Conservation (phyloP, 495 filamentous ascomycete species). For the Neurospora sp. region DNA sequence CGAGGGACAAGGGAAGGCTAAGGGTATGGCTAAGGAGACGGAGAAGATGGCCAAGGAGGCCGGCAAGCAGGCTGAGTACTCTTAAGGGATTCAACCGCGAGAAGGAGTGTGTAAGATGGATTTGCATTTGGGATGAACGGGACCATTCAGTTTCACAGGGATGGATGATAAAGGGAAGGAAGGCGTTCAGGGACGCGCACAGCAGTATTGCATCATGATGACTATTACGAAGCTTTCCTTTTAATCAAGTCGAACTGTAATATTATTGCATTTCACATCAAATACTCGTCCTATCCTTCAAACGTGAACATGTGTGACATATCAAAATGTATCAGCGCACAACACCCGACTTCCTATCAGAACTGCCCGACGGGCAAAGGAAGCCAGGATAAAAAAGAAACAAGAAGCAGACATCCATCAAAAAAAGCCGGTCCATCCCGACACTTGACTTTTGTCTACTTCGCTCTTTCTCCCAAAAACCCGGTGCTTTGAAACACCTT, state of each 20-base stretch:
- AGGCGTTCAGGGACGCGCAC: background rate
- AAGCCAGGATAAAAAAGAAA: background rate
- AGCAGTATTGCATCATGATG: background rate
- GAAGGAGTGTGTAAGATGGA: background rate
- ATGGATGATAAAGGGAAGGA: background rate
- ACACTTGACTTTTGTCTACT: no score
- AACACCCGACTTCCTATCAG: background rate
- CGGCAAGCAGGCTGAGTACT: background rate
- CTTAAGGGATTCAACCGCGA: background rate
- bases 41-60: background rate
- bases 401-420: background rate
- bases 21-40: slow-evolving; percentile 5
- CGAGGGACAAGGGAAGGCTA: background rate
- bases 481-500: background rate
- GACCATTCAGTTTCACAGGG: background rate
- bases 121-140: background rate
- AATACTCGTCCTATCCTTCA: background rate
- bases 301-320: background rate
- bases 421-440: no score
- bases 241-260: background rate
- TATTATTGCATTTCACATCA: background rate
- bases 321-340: background rate
- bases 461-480: background rate
- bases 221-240: background rate
- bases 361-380: background rate